phyloP scores from a whole-genome alignment of 1,284 basidiomycete genomes.

The Tetrapyrgos nigripes region DNA sequence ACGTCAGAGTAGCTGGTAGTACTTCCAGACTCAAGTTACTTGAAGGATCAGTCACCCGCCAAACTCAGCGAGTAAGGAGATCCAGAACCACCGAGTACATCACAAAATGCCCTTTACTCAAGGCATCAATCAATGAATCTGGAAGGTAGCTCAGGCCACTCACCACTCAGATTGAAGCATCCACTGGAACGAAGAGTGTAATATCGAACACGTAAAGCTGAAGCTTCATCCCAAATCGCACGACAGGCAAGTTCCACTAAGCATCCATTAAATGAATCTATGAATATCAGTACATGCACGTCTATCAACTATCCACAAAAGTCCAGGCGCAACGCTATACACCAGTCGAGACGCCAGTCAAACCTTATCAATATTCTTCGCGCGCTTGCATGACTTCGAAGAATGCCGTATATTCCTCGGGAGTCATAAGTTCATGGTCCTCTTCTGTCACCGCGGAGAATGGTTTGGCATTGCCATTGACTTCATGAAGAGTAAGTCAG shows the following conservation, averaged over 20 bases:
- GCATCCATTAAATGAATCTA: not conserved
- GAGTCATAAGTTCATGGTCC: slow-evolving; percentile 83
- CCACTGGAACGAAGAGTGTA: no score
- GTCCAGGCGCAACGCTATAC: not conserved
- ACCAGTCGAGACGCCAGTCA: not conserved
- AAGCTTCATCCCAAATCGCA: no score
- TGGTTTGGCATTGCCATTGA: slow-evolving; percentile 70
- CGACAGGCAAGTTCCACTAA: not conserved
- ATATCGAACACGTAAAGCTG: no score
- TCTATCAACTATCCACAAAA: not conserved
- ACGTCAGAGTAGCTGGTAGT: no score
- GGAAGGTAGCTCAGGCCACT: no score
- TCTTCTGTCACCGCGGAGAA: slow-evolving; percentile 83
- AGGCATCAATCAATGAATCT: no score
- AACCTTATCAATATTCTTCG: slow-evolving; percentile 4
- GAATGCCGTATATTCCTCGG: slow-evolving; percentile 83
- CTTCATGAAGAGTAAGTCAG: slow-evolving; percentile 38
- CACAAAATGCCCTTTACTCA: no score
- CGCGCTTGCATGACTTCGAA: slow-evolving; percentile 66
- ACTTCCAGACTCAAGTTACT: no score
- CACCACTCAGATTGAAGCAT: no score
- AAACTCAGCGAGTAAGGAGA: no score
- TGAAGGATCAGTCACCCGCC: no score
- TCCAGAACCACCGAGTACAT: no score
- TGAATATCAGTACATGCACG: not conserved